Conservation (phyloP, 1,139 yeast genomes). For the Torulaspora pretoriensis region DNA sequence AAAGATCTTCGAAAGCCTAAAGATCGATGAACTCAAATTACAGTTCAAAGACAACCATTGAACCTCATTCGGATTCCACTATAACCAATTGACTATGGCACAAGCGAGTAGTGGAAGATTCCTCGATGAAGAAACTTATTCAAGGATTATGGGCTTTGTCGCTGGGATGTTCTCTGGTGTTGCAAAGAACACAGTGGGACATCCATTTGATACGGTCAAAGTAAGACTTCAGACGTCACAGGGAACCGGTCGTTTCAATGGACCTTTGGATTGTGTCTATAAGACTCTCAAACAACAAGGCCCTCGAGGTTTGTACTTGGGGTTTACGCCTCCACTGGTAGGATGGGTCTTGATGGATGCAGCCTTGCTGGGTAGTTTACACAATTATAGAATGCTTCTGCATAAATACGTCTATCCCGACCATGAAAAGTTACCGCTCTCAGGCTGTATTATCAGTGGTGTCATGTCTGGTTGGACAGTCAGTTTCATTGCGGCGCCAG, state of each 20-base stretch:
- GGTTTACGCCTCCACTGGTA: slow-evolving; percentile 85
- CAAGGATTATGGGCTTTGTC: slow-evolving; percentile 57
- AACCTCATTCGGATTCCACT: background rate
- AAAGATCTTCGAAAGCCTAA: background rate
- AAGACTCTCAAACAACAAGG: slow-evolving; percentile 76
- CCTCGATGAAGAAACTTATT: slow-evolving; percentile 22
- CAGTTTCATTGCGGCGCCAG: slow-evolving; percentile 89
- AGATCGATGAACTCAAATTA: background rate
- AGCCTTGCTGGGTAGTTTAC: slow-evolving; percentile 81
- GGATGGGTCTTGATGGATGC: slow-evolving; percentile 96
- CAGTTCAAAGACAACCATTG: background rate
- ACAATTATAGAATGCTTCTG: slow-evolving; percentile 64
- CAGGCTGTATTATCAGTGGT: slow-evolving; percentile 80
- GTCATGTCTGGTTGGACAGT: slow-evolving; percentile 80
- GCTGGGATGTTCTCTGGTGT: slow-evolving; percentile 88
- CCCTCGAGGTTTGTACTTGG: slow-evolving; percentile 70
- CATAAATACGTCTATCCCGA: slow-evolving; percentile 61
- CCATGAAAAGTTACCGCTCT: slow-evolving; percentile 56
- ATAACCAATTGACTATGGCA: slow-evolving; percentile 2
- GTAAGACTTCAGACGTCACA: slow-evolving; percentile 83
- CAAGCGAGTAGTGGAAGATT: slow-evolving; percentile 6
- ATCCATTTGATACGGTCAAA: slow-evolving; percentile 88
- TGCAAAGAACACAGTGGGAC: slow-evolving; percentile 85
- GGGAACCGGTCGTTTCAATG: slow-evolving; percentile 57
- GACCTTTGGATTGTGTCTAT: slow-evolving; percentile 75